Evolutionary conservation across 495 filamentous ascomycete species (phyloP).

Genomic region (Chaetomium cochliodes): DNA sequence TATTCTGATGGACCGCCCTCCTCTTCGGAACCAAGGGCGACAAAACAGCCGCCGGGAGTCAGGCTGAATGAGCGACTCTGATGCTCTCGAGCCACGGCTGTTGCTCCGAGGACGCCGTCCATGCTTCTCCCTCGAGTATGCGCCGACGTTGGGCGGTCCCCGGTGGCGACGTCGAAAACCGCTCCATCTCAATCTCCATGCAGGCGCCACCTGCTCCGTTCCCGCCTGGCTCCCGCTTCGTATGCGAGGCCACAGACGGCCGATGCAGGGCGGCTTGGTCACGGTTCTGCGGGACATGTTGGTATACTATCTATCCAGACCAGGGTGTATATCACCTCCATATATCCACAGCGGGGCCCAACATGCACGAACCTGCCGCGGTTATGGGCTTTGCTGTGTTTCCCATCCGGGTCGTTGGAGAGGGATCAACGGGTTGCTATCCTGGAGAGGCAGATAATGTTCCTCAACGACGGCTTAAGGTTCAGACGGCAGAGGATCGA

Average conservation of each 20-base stretch:
- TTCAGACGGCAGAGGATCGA: too few species aligned
- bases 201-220: constrained; percentile 12
- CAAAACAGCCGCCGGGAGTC: constrained; percentile 9
- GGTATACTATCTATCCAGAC: background rate
- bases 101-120: background rate
- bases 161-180: background rate
- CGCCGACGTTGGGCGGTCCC: background rate
- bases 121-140: background rate
- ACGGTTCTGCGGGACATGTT: background rate
- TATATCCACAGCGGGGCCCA: background rate
- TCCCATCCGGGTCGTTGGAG: background rate
- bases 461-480: background rate
- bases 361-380: background rate
- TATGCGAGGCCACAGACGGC: constrained; percentile 1
- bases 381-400: background rate
- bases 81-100: background rate
- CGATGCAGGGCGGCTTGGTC: constrained; percentile 14
- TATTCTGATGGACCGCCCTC: background rate
- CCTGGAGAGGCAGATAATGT: background rate
- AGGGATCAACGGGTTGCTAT: background rate
- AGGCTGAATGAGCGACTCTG: constrained; percentile 2
- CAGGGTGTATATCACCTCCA: constrained; percentile 3
- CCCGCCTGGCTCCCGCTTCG: constrained; percentile 1
- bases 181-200: background rate
- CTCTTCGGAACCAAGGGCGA: background rate